A percentile compares a stretch with the other conserved stretches of the same genome.
Conservation (phyloP, 768 basidiomycete genomes). For the Lentinula detonsa region DNA sequence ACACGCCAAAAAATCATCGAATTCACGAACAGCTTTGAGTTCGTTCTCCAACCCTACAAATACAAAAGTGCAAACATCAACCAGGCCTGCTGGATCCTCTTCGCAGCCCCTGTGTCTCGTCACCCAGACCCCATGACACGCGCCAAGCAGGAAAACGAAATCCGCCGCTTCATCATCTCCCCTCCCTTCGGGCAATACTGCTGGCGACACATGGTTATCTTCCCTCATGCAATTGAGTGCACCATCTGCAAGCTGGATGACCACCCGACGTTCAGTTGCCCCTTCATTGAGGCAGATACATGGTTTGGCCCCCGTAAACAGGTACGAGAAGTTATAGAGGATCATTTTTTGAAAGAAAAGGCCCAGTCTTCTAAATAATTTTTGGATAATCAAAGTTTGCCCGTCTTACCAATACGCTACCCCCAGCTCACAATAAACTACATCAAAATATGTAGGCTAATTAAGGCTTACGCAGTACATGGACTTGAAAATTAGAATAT, state of each 20-base stretch:
- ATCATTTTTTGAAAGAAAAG: not conserved
- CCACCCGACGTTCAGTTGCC: not conserved
- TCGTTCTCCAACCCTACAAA: not conserved
- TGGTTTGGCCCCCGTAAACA: not conserved
- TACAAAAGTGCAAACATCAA: not conserved
- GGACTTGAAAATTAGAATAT: not conserved
- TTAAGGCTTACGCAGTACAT: not conserved
- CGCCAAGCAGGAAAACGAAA: not conserved
- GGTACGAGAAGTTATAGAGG: not conserved
- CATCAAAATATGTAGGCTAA: not conserved
- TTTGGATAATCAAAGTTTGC: not conserved
- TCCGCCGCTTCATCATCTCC: not conserved
- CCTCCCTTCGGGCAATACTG: not conserved
- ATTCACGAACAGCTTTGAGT: not conserved
- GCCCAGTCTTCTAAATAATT: not conserved
- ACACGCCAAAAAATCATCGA: not conserved
- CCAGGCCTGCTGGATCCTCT: not conserved
- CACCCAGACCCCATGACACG: not conserved
- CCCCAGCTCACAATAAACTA: not conserved
- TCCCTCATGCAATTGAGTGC: not conserved
- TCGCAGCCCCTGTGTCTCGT: not conserved
- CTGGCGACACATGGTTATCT: not conserved
- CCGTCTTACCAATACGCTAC: not conserved
- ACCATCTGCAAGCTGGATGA: not conserved
- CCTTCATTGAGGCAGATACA: not conserved